Percentiles rank a stretch among this genome's conserved stretches.
These are phyloP conservation scores for Waitea zeae DNA, from an alignment of 1,284 basidiomycete genomes.

Conservation along the genomic window DNA sequence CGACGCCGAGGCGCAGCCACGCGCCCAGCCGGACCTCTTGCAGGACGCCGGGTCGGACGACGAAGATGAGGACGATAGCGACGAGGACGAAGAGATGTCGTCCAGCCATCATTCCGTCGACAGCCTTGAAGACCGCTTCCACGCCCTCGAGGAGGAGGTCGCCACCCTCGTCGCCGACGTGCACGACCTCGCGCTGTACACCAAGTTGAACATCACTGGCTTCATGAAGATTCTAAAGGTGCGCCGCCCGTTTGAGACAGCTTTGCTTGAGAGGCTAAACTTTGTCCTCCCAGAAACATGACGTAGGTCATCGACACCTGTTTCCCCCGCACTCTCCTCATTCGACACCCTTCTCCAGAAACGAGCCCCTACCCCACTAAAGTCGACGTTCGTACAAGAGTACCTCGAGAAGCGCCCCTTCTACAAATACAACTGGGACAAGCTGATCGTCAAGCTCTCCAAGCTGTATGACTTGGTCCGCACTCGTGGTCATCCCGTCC, in stretches of 20 bases:
- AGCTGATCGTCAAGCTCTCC: constrained; percentile 92
- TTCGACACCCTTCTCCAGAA: too few species aligned
- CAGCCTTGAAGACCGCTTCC: constrained; percentile 78
- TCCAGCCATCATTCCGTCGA: too few species aligned
- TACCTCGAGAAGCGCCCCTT: constrained; percentile 93
- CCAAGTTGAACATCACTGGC: constrained; percentile 93
- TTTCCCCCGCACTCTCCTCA: too few species aligned
- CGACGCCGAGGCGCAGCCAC: constrained; percentile 44
- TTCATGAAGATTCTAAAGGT: constrained; percentile 99
- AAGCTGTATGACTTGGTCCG: constrained; percentile 92
- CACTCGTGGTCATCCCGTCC: constrained; percentile 86
- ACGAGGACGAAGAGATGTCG: constrained; percentile 37
- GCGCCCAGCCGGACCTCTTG: constrained; percentile 23
- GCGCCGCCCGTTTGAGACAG: too few species aligned
- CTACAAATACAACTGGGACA: constrained; percentile 89
- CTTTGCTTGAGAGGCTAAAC: background rate
- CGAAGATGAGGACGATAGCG: constrained; percentile 35
- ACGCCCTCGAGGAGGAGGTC: constrained; percentile 86
- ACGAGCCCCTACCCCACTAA: constrained; percentile 53
- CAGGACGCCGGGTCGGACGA: constrained; percentile 48
- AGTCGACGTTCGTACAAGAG: constrained; percentile 67
- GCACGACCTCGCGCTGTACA: constrained; percentile 90
- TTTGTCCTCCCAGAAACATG: constrained; percentile 47
- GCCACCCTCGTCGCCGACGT: constrained; percentile 95
- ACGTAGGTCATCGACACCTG: constrained; percentile 31